Percentiles rank a stretch among this genome's conserved stretches.
phyloP scores from a whole-genome alignment of 2,329 filamentous ascomycete species.

The Rosellinia necatrix region DNA sequence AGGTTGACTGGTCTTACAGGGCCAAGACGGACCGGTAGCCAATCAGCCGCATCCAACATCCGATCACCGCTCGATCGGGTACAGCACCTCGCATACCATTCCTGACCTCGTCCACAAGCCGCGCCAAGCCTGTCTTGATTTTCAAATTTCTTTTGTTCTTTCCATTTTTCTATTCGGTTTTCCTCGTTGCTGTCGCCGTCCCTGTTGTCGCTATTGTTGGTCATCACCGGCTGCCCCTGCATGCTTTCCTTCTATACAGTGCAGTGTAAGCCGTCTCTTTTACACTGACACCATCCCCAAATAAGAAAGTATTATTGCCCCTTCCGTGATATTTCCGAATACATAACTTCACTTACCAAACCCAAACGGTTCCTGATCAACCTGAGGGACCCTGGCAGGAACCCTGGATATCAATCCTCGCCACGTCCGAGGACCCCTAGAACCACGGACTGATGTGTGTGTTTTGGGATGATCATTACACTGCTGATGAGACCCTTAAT shows the following conservation, averaged over 20 bases:
- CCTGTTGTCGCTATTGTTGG: too few species aligned
- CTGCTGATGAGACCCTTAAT: background rate
- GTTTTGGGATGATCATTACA: background rate
- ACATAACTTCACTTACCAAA: background rate
- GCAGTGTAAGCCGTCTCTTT: too few species aligned
- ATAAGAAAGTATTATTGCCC: slow-evolving; percentile 5
- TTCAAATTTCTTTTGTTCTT: background rate
- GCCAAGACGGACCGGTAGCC: slow-evolving; percentile 16
- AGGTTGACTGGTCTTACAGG: background rate
- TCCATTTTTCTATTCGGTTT: too few species aligned
- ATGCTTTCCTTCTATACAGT: background rate
- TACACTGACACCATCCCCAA: background rate
- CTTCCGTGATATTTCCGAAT: background rate
- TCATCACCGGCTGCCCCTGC: too few species aligned
- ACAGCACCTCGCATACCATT: slow-evolving; percentile 2
- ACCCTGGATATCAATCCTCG: background rate
- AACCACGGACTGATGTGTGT: background rate
- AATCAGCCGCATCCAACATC: background rate
- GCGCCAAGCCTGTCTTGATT: background rate
- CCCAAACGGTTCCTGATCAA: slow-evolving; percentile 7
- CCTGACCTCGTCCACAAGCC: slow-evolving; percentile 10
- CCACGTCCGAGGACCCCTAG: background rate
- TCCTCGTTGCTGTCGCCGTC: background rate
- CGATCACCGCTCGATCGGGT: slow-evolving; percentile 17
- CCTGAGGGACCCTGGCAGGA: background rate